Evolutionary conservation across 148 eudicot genomes (phyloP).

Genomic region (Linanthus parryae): DNA sequence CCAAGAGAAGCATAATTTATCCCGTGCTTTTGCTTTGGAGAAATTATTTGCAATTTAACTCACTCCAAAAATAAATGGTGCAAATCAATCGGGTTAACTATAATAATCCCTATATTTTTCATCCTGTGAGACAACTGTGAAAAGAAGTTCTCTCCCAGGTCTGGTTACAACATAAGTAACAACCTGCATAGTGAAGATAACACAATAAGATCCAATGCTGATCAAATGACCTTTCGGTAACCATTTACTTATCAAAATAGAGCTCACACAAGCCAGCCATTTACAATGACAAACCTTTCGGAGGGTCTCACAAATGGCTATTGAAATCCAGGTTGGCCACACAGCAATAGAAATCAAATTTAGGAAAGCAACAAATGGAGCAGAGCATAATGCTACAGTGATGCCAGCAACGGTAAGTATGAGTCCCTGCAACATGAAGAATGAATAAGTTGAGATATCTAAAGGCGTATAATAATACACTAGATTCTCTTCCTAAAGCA

Average conservation of each 20-base stretch:
- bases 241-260: no score
- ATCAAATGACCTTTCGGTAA: no score
- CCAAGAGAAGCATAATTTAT: no score
- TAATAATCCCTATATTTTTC: constrained; percentile 79
- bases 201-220: no score
- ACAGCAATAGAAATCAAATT: constrained; percentile 68
- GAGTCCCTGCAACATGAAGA: constrained; percentile 47
- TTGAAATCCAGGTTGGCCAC: constrained; percentile 79
- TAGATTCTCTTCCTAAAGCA: background rate
- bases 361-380: constrained; percentile 59
- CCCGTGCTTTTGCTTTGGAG: no score
- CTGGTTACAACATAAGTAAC: constrained; percentile 84
- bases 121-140: constrained; percentile 85
- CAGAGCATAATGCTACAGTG: constrained; percentile 68
- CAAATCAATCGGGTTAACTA: no score
- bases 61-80: no score
- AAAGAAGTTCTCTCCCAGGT: constrained; percentile 97
- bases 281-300: constrained; percentile 61
- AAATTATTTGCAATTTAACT: no score
- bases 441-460: no score
- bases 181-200: constrained; percentile 72
- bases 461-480: no score
- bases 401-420: constrained; percentile 85
- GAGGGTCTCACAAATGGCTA: constrained; percentile 74
- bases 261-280: background rate